Percentiles rank a stretch among this genome's conserved stretches.
Conservation (phyloP, 108 stramenopile genomes). For the Cylindrotheca closterium region DNA sequence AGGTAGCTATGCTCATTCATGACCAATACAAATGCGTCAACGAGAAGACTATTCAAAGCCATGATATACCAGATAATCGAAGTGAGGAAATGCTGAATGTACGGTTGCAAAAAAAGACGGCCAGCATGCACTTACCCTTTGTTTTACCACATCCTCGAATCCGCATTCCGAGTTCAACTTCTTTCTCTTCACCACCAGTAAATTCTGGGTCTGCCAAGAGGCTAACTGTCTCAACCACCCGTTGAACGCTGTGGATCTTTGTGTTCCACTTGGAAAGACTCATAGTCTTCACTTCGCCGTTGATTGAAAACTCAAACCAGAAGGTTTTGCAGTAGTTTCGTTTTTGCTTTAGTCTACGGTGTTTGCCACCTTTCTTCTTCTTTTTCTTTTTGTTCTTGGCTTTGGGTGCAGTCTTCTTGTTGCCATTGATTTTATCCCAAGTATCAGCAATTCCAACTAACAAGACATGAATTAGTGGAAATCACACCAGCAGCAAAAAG, state of each 20-base stretch:
- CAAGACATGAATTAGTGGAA: neutral
- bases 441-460: neutral
- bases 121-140: neutral
- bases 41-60: neutral
- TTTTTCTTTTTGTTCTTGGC: too few species aligned
- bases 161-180: slow-evolving; percentile 58
- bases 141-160: slow-evolving; percentile 36
- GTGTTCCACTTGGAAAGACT: slow-evolving; percentile 24
- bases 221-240: slow-evolving; percentile 34
- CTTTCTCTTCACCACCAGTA: slow-evolving; percentile 24
- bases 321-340: slow-evolving; percentile 26
- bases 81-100: too few species aligned
- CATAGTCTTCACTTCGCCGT: slow-evolving; percentile 37
- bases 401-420: neutral
- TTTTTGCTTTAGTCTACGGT: too few species aligned
- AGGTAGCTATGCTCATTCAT: too few species aligned
- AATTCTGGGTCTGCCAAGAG: slow-evolving; percentile 45
- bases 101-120: too few species aligned
- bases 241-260: slow-evolving; percentile 12
- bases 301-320: slow-evolving; percentile 52
- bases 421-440: neutral
- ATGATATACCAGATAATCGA: too few species aligned
- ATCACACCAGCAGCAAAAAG: neutral
- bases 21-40: neutral
- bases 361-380: too few species aligned